These are phyloP conservation scores for Thalia dealbata DNA, from an alignment of 176 grass and related monocot species.

Conservation along the genomic window DNA sequence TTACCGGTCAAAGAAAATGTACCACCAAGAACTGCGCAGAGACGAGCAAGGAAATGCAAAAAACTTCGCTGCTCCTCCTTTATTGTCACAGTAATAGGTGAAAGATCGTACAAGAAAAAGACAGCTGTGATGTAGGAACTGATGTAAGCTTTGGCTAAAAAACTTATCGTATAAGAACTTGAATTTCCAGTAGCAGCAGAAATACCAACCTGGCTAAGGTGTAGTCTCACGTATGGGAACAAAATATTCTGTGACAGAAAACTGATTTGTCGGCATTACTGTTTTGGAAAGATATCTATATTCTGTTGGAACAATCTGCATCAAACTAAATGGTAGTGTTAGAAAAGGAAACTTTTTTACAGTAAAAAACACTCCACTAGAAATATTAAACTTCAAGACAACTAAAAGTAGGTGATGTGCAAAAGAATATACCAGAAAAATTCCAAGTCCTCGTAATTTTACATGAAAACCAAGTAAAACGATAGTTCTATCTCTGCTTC, in stretches of 20 bases:
- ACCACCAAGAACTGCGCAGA: constrained; percentile 94
- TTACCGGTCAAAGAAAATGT: constrained; percentile 98
- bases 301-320: constrained; percentile 94
- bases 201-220: constrained; percentile 70
- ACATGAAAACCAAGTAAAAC: neutral
- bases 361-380: neutral
- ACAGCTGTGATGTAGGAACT: constrained; percentile 48
- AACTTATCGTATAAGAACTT: neutral
- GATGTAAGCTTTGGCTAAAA: neutral
- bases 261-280: constrained; percentile 91
- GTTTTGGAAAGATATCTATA: constrained; percentile 80
- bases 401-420: too few relatives aligned
- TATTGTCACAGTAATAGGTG: constrained; percentile 93
- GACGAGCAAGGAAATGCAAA: constrained; percentile 88
- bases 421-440: too few relatives aligned
- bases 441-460: too few relatives aligned
- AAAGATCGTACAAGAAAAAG: constrained; percentile 95
- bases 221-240: constrained; percentile 43
- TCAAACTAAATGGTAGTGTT: neutral
- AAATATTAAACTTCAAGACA: too few relatives aligned
- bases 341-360: neutral
- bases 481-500: neutral
- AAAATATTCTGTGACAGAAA: constrained; percentile 96
- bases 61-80: constrained; percentile 88
- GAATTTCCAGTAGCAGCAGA: neutral